phyloP scores from a whole-genome alignment of 257 asterid genomes.

The Paulownia fortunei region DNA sequence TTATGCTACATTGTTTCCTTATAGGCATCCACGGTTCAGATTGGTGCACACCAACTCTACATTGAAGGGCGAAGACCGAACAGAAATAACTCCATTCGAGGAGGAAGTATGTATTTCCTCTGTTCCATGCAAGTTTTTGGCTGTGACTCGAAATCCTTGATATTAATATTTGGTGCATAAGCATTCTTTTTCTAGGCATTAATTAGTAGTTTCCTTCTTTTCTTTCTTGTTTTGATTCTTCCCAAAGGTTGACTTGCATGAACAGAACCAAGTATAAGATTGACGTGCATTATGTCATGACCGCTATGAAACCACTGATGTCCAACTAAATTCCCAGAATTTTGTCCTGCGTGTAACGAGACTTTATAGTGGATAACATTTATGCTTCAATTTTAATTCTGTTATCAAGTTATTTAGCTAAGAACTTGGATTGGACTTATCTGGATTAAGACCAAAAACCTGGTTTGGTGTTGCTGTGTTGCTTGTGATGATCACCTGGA shows the following conservation, averaged over 20 bases:
- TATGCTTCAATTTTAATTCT: background rate
- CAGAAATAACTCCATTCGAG: conserved; percentile 66
- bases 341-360: background rate
- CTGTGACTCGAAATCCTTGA: background rate
- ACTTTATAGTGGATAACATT: background rate
- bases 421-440: background rate
- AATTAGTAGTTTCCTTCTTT: background rate
- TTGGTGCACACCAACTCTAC: conserved; percentile 78
- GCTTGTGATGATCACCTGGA: background rate
- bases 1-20: conserved; percentile 31
- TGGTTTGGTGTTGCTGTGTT: background rate
- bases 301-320: background rate
- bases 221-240: background rate
- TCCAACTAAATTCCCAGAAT: background rate
- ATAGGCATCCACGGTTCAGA: conserved; percentile 84
- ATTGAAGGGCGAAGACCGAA: conserved; percentile 96
- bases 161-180: background rate
- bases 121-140: conserved; percentile 3
- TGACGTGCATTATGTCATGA: background rate
- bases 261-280: background rate
- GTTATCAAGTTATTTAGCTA: background rate
- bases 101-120: conserved; percentile 72
- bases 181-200: conserved; percentile 4
- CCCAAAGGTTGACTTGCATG: background rate
- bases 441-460: background rate